Conservation (phyloP, 768 basidiomycete genomes). For the Phylloporus scabripes region DNA sequence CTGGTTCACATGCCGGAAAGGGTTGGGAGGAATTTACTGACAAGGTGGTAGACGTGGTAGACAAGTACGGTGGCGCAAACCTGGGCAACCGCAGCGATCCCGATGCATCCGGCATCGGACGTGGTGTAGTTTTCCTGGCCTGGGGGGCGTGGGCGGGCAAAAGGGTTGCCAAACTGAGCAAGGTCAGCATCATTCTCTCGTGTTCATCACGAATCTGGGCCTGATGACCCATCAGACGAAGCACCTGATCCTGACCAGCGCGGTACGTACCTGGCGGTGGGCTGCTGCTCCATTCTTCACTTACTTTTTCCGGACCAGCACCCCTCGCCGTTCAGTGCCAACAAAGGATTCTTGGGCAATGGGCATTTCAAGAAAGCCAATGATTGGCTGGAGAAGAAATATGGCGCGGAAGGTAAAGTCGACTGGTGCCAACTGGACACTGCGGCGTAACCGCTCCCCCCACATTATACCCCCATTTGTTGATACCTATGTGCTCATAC, state of each 20-base stretch:
- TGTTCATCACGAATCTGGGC: constrained; percentile 12
- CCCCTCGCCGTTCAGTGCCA: constrained; percentile 77
- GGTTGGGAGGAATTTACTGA: constrained; percentile 94
- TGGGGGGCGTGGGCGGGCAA: constrained; percentile 90
- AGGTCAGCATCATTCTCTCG: constrained; percentile 39
- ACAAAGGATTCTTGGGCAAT: constrained; percentile 81
- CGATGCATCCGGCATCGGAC: constrained; percentile 48
- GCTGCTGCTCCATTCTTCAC: constrained; percentile 17
- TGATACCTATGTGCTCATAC: constrained; percentile 18
- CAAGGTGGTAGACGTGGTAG: constrained; percentile 71
- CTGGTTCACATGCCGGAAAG: constrained; percentile 77
- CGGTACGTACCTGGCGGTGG: constrained; percentile 43
- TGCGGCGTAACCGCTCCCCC: constrained; percentile 12
- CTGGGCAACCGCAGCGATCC: constrained; percentile 37
- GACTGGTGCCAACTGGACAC: constrained; percentile 58
- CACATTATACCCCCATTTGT: constrained; percentile 24
- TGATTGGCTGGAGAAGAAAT: constrained; percentile 76
- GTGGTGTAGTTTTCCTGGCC: constrained; percentile 81
- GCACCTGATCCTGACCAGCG: constrained; percentile 72
- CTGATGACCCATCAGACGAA: constrained; percentile 48
- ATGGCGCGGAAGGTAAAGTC: constrained; percentile 67
- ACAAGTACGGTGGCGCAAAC: constrained; percentile 71
- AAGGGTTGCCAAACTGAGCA: constrained; percentile 69
- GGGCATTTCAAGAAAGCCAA: constrained; percentile 86
- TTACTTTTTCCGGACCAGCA: constrained; percentile 49